Base-by-base conservation (phyloP, 108 stramenopile species). In the Craspedostauros australis region DNA sequence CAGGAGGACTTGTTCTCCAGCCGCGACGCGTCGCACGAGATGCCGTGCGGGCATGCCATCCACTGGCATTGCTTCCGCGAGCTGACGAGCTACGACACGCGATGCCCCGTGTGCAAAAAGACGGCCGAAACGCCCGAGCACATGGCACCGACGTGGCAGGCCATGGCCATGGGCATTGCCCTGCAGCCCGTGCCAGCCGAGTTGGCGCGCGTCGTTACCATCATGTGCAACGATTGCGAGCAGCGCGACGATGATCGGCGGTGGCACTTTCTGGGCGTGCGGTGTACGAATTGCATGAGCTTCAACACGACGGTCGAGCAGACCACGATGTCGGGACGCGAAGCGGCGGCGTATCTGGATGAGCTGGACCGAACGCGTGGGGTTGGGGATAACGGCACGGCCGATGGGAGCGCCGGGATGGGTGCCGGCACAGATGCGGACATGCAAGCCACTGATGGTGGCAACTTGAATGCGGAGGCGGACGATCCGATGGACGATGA, bases 211-310 rank as follows among this genome's bases (percentile, higher is more conserved):
- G 74, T 75, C 11, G 88, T 90, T 0, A 76, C 77, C 43, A 82
- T 90, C 27, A 51, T 73, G 3, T 90, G 88, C 64, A 84, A 84
- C 44, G 88, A 90, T 48, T 90, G 88, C 29, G 82, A 81, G 42
- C 36, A 60, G 31, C 52, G 51, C 22, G 75, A 78, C 16, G 33
- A 66, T 39, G 73, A 71, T 54, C 72, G 72, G 23, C 43, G 72
- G 19, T 90, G 88, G 88, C 88, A 90, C 66, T 90, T 86, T 55
- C 60, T 90, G 57, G 88, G 88, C 4, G 84, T 90, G 7, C 82
- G 77, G 27, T 90, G 88, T 59, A 31, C 42, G 18, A 61, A 61
- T 26, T 90, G 88, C 52, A 55, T 67, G 18, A 69, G 66, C 34
- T 90, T 90, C 52, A 90, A 90, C 51, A 90, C 88, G 0, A 57